Conservation (phyloP, 768 basidiomycete genomes). For the Tricholoma sp. region DNA sequence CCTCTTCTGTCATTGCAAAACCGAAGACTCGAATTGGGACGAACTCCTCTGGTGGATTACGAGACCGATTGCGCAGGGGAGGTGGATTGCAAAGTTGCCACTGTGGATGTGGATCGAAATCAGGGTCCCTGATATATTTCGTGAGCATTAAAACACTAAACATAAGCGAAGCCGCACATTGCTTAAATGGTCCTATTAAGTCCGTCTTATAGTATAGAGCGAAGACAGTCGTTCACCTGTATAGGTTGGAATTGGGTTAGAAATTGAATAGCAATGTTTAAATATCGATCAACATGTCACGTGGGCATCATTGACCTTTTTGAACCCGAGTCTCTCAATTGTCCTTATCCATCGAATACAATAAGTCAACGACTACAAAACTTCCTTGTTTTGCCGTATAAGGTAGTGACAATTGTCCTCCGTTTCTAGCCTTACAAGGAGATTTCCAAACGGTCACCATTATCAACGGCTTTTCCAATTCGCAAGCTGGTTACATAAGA, state of each 20-base stretch:
- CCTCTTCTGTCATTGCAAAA: slow-evolving; percentile 1
- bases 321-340: too few relatives aligned
- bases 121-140: background rate
- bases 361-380: too few relatives aligned
- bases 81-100: background rate
- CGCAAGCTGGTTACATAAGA: too few relatives aligned
- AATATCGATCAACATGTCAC: background rate
- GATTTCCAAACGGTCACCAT: background rate
- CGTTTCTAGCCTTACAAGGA: background rate
- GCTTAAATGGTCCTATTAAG: background rate
- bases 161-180: background rate
- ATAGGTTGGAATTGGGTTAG: too few relatives aligned
- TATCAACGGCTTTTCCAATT: background rate
- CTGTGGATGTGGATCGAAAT: background rate
- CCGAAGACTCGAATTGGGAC: background rate
- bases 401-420: too few relatives aligned
- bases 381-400: background rate
- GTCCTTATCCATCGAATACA: too few relatives aligned
- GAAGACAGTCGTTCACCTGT: too few relatives aligned
- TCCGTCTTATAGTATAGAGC: too few relatives aligned
- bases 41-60: background rate
- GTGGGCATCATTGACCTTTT: background rate
- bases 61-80: background rate
- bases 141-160: background rate
- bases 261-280: background rate